phyloP scores from a whole-genome alignment of 2,329 filamentous ascomycete species.

The Epichloe elymi region DNA sequence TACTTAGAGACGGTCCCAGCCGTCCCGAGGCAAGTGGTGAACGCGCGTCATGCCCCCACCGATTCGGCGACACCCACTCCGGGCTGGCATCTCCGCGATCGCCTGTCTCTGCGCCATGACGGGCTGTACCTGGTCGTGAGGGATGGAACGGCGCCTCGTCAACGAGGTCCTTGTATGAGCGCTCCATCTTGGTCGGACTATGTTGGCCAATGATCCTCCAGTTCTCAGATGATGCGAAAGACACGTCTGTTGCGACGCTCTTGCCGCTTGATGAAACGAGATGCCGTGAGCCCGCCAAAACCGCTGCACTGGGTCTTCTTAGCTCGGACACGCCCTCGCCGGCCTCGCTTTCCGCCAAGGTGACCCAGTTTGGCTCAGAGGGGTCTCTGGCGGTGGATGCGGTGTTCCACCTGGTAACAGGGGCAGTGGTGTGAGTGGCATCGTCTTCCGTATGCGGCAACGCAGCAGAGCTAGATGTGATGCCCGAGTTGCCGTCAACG shows the following conservation, averaged over 20 bases:
- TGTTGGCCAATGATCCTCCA: conserved; percentile 18
- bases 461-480: conserved; percentile 21
- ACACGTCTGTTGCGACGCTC: conserved; percentile 16
- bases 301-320: conserved; percentile 10
- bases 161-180: conserved; percentile 21
- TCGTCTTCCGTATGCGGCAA: conserved; percentile 12
- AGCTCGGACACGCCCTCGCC: conserved; percentile 13
- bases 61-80: conserved; percentile 7
- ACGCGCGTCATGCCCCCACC: conserved; percentile 4
- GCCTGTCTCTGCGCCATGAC: conserved; percentile 7
- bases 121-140: conserved; percentile 16
- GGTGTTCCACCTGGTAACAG: conserved; percentile 5
- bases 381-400: conserved; percentile 2
- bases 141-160: conserved; percentile 25
- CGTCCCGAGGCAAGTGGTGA: conserved; percentile 4
- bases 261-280: conserved; percentile 8
- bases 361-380: conserved; percentile 10
- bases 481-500: conserved; percentile 15
- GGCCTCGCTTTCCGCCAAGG: conserved; percentile 11
- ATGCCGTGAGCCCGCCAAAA: conserved; percentile 9
- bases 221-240: conserved; percentile 24
- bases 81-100: conserved; percentile 2
- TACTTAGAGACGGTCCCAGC: conserved; percentile 3
- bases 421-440: not conserved
- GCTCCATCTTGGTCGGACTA: conserved; percentile 15